Percentiles rank a stretch among this genome's conserved stretches.
phyloP scores from a whole-genome alignment of 768 basidiomycete genomes.

The Suillus subluteus region DNA sequence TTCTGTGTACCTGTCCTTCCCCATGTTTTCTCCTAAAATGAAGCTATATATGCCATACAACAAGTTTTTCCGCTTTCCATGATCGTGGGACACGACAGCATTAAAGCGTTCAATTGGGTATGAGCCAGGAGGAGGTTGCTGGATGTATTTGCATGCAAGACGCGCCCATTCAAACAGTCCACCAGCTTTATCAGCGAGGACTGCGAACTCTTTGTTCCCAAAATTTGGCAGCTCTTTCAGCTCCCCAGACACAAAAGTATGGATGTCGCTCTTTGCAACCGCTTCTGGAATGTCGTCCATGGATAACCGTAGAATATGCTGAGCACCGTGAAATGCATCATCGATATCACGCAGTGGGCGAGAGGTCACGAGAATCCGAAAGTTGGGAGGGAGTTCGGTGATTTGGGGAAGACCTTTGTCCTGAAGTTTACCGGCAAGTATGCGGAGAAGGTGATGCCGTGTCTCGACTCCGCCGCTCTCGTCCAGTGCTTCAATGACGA shows the following conservation, averaged over 20 bases:
- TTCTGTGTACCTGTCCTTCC: not conserved
- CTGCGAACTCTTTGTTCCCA: not conserved
- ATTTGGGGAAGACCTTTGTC: not conserved
- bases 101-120: not conserved
- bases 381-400: constrained; percentile 11
- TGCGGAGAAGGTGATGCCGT: constrained; percentile 26
- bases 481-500: constrained; percentile 31
- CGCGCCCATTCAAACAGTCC: constrained; percentile 16
- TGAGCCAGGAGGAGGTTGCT: not conserved
- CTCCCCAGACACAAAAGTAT: not conserved
- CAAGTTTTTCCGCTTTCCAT: not conserved
- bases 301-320: not conserved
- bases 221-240: not conserved
- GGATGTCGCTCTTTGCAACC: not conserved
- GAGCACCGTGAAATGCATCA: not conserved
- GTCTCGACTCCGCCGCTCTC: constrained; percentile 13
- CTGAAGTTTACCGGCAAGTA: constrained; percentile 12
- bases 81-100: not conserved
- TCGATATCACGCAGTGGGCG: constrained; percentile 12
- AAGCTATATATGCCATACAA: not conserved
- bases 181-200: not conserved
- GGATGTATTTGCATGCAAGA: constrained; percentile 10
- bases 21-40: not conserved
- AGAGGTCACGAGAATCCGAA: constrained; percentile 16
- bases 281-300: not conserved